Conservation (phyloP, 2,329 filamentous ascomycete genomes). For the Dactylonectria macrodidyma region DNA sequence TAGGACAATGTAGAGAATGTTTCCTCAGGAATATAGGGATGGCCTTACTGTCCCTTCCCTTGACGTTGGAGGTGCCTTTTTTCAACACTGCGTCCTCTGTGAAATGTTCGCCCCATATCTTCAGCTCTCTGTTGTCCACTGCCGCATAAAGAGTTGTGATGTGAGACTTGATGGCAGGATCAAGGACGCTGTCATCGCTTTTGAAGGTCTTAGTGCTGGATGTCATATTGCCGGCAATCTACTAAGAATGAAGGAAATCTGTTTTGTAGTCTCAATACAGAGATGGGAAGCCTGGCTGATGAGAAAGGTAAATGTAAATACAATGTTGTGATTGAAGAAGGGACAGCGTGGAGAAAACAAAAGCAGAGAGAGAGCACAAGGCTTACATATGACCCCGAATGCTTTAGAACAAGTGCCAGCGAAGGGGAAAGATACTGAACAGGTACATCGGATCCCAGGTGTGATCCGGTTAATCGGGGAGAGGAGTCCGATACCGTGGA, state of each 20-base stretch:
- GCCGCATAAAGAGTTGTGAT: conserved; percentile 24
- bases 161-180: conserved; percentile 26
- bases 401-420: not conserved
- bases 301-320: not conserved
- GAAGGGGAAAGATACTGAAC: not conserved
- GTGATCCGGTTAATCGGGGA: not conserved
- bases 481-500: not conserved
- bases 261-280: not conserved
- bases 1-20: not conserved
- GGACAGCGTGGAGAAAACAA: not conserved
- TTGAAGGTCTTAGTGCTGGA: conserved; percentile 15
- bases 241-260: not conserved
- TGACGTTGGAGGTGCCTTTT: conserved; percentile 10
- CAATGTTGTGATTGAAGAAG: not conserved
- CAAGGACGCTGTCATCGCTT: conserved; percentile 25
- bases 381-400: not conserved
- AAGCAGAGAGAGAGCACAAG: not conserved
- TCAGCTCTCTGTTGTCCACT: conserved; percentile 21
- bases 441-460: not conserved
- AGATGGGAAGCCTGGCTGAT: not conserved
- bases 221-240: not conserved
- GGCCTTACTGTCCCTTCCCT: conserved; percentile 9
- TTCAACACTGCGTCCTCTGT: conserved; percentile 12
- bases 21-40: not conserved
- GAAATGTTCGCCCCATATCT: conserved; percentile 23